Conservation (phyloP, 148 eudicot genomes). For the Gaultheria prostrata region DNA sequence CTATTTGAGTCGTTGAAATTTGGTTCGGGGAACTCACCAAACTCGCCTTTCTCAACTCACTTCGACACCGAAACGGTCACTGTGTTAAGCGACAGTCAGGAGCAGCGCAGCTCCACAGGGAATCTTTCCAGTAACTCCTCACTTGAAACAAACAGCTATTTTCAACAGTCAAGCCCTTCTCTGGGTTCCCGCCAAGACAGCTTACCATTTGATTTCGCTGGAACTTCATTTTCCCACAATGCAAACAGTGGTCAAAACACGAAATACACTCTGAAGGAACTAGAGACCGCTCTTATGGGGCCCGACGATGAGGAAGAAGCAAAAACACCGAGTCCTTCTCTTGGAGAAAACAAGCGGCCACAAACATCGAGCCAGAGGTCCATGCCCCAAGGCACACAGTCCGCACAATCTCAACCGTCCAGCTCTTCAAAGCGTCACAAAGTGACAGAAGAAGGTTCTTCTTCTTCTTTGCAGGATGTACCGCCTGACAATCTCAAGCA, state of each 20-base stretch:
- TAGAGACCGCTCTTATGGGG: constrained; percentile 76
- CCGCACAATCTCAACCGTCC: constrained; percentile 30
- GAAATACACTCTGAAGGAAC: constrained; percentile 47
- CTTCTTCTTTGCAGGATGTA: constrained; percentile 3
- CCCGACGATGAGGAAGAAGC: constrained; percentile 44
- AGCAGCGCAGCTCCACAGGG: constrained; percentile 57
- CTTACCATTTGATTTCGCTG: constrained; percentile 11
- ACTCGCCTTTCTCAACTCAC: constrained; percentile 57
- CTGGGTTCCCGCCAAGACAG: constrained; percentile 24
- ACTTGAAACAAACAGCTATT: constrained; percentile 34
- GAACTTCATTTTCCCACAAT: constrained; percentile 24
- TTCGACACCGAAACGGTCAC: constrained; percentile 48
- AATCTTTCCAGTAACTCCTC: constrained; percentile 53
- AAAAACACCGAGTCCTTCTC: constrained; percentile 23
- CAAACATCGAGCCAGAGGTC: constrained; percentile 44
- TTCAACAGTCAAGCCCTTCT: constrained; percentile 41
- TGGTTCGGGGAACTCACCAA: constrained; percentile 54
- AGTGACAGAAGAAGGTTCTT: constrained; percentile 21
- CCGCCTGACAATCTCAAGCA: constrained; percentile 57
- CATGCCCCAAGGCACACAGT: constrained; percentile 27
- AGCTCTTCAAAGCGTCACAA: constrained; percentile 34
- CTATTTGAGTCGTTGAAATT: constrained; percentile 46
- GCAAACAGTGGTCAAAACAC: constrained; percentile 33
- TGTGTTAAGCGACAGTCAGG: constrained; percentile 47
- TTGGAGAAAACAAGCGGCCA: constrained; percentile 38